Base-by-base conservation (phyloP, 352 stramenopile genomes). In the Thalassiosira ordinaria region DNA sequence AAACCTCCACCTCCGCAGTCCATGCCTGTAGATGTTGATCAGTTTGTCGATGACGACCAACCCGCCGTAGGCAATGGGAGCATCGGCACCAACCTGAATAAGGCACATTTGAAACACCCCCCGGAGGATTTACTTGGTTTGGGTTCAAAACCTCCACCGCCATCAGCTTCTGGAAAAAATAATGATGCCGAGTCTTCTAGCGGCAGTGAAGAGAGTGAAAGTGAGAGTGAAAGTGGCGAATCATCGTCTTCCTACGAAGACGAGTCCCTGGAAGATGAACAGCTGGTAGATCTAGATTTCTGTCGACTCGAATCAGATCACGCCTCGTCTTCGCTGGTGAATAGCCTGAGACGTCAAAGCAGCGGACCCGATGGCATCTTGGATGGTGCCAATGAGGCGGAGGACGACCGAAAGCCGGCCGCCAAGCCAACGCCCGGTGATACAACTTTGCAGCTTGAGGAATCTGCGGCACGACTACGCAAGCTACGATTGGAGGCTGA, bases 371-470 rank as follows among this genome's bases (percentile, higher is more conserved):
- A 31, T 11, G 59, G 26, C 14, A 51, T 66, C 24, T 1, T 22
- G 2, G 46, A 61, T 22, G 22, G n/a, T 37, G 22, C n/a, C 1
- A 27, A 41, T 1, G 31, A 76, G 26, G 27, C 41, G 44, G 16
- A 31, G 14, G 65, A 74, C 39, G 65, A 81, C 55, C 62, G 61
- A 31, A 66, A 68, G 22, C 53, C 71, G 52, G 41, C 71, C 22
- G 71, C 71, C 53, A 72, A 47, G 18, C 37, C 59, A 20, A 20
- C 18, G 3, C 44, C 44, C 16, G 16, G 44, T 53, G 18, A 16
- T 53, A 53, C 57, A 31, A 22, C 29, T 56, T 14, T 29, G 6
- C n/a, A 33, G 13, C 35, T 35, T 33, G 41, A 57, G 29, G 22
- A 56, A 22, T 62, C 31, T 31, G 9, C 6, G 3, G 27, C n/a